Conservation (phyloP, 805 yeast species). For the Scheffersomyces spartinae region DNA sequence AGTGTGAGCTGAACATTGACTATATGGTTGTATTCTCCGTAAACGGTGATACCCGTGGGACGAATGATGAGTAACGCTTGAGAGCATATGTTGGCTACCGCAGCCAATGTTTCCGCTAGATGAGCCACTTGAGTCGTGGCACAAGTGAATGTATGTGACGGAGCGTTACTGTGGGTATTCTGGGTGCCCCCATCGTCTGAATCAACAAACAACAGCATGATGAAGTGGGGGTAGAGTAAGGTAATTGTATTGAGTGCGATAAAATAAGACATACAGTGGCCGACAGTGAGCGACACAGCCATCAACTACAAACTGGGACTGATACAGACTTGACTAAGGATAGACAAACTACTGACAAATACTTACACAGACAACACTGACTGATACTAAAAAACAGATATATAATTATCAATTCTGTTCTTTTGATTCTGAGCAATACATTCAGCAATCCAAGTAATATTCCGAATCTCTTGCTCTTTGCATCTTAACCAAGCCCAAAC, state of each 20-base stretch:
- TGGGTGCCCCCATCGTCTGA: too few relatives aligned
- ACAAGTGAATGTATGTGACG: slow-evolving; percentile 14
- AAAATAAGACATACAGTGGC: too few relatives aligned
- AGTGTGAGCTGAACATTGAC: slow-evolving; percentile 21
- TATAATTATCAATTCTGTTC: slow-evolving; percentile 83
- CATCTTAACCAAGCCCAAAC: slow-evolving; percentile 96
- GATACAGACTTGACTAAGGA: too few relatives aligned
- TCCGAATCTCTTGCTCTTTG: slow-evolving; percentile 92
- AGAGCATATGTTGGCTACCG: slow-evolving; percentile 17
- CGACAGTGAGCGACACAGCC: too few relatives aligned
- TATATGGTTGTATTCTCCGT: slow-evolving; percentile 25
- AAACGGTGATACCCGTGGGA: slow-evolving; percentile 20
- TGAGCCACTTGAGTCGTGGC: slow-evolving; percentile 27
- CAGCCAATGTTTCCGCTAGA: slow-evolving; percentile 22
- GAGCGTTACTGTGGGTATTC: too few relatives aligned
- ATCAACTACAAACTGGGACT: too few relatives aligned
- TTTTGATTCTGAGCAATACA: slow-evolving; percentile 98
- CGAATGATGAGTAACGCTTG: slow-evolving; percentile 25
- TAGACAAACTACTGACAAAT: too few relatives aligned
- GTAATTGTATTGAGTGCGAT: too few relatives aligned
- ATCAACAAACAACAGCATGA: too few relatives aligned
- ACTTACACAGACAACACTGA: too few relatives aligned
- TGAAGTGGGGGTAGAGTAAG: too few relatives aligned
- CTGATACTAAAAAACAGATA: slow-evolving; percentile 71
- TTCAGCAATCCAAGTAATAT: slow-evolving; percentile 99